phyloP scores from a whole-genome alignment of 768 basidiomycete species.

The Tubosaeta sp. region DNA sequence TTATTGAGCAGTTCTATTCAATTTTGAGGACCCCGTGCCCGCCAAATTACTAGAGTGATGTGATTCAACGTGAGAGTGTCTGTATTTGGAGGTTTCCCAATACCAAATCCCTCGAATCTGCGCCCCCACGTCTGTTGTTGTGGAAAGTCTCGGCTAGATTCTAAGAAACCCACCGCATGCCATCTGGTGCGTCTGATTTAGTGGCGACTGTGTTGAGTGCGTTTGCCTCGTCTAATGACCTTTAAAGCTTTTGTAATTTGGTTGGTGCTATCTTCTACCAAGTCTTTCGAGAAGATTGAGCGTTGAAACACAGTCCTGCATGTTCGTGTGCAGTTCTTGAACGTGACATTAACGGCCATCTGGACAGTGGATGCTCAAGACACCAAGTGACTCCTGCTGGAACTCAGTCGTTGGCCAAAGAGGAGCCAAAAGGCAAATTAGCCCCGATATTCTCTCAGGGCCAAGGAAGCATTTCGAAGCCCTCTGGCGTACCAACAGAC shows the following conservation, averaged over 20 bases:
- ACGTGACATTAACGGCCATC: constrained; percentile 45
- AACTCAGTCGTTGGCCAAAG: constrained; percentile 5
- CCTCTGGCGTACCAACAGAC: constrained; percentile 13
- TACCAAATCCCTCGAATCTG: too few relatives aligned
- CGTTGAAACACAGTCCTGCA: constrained; percentile 39
- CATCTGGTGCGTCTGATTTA: constrained; percentile 10
- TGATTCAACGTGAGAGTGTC: too few relatives aligned
- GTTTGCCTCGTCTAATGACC: neutral
- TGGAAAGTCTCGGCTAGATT: too few relatives aligned
- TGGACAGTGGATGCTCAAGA: constrained; percentile 44
- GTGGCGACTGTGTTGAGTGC: neutral
- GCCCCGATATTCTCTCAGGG: constrained; percentile 41
- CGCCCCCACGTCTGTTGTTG: too few relatives aligned
- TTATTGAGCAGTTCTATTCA: neutral
- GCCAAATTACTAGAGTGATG: neutral
- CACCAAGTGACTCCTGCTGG: constrained; percentile 3
- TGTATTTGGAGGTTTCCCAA: too few relatives aligned
- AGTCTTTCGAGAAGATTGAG: neutral
- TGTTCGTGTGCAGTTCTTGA: constrained; percentile 42
- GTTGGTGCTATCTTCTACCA: constrained; percentile 5
- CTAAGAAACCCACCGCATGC: constrained; percentile 4
- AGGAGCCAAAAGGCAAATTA: constrained; percentile 25
- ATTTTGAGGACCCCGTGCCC: neutral
- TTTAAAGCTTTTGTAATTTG: constrained; percentile 17
- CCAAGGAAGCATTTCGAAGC: constrained; percentile 6